Conservation (phyloP, 2,329 filamentous ascomycete species). For the Dryadomyces sulphureus region DNA sequence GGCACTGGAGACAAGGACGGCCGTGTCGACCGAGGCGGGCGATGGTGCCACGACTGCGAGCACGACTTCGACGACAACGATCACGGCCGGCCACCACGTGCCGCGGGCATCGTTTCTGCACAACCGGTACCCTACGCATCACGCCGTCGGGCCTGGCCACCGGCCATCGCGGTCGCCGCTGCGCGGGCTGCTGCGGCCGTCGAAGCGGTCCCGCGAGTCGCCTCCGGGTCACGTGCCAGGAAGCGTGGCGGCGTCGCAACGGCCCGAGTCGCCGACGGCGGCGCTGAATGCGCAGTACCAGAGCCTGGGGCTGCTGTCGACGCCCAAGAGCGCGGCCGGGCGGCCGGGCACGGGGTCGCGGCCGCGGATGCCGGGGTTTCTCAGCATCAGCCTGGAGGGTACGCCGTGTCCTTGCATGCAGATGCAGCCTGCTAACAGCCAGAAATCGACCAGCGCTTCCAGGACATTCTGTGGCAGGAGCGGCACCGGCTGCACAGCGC, state of each 20-base stretch:
- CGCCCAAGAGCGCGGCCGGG: background rate
- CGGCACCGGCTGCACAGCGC: slow-evolving; percentile 29
- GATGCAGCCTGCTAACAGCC: slow-evolving; percentile 2
- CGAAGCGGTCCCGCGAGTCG: background rate
- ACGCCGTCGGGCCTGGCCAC: background rate
- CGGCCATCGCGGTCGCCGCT: background rate
- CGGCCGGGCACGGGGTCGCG: background rate
- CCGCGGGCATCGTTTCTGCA: no score
- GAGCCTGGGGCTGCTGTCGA: slow-evolving; percentile 3
- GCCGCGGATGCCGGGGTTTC: slow-evolving; percentile 16
- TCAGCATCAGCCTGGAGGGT: slow-evolving; percentile 23
- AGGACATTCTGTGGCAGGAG: slow-evolving; percentile 39
- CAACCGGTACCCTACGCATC: background rate
- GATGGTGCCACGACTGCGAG: no score
- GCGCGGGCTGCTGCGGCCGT: background rate
- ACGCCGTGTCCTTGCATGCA: slow-evolving; percentile 14
- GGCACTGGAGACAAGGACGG: no score
- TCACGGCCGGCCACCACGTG: no score
- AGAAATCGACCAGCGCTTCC: slow-evolving; percentile 37
- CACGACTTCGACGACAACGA: no score
- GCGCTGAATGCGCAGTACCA: background rate
- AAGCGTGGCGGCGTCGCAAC: background rate
- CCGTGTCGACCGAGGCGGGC: no score
- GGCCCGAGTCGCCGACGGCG: slow-evolving; percentile 13
- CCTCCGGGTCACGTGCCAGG: background rate